Evolutionary conservation across 2,329 filamentous ascomycete genomes (phyloP).

Genomic region (Trichoderma citrinoviride): DNA sequence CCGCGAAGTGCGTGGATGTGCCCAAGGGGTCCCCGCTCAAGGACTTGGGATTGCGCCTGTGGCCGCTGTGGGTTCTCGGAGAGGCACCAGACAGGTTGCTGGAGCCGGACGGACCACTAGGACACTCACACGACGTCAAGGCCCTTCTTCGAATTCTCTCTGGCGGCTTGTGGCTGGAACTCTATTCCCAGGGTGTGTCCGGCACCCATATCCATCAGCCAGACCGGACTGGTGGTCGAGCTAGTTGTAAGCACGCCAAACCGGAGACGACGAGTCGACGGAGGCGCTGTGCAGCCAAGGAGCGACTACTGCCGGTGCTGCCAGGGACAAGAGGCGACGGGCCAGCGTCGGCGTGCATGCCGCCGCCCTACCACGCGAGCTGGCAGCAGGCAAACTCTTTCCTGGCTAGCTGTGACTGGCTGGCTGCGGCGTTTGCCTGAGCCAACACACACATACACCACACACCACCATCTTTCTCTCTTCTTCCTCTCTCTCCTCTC

Average conservation of each 20-base stretch:
- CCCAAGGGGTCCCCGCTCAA: constrained; percentile 20
- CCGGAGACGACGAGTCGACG: background rate
- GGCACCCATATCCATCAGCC: background rate
- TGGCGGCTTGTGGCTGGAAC: constrained; percentile 16
- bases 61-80: constrained; percentile 8
- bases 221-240: background rate
- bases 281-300: background rate
- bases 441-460: background rate
- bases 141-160: background rate
- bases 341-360: background rate
- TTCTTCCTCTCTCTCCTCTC: background rate
- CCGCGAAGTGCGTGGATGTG: background rate
- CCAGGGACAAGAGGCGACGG: constrained; percentile 5
- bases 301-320: constrained; percentile 11
- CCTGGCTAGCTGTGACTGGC: background rate
- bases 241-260: constrained; percentile 1
- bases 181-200: constrained; percentile 18
- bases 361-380: constrained; percentile 15
- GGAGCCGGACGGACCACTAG: constrained; percentile 1
- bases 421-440: background rate
- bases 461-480: background rate
- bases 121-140: constrained; percentile 12
- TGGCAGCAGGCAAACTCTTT: background rate
- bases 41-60: constrained; percentile 14
- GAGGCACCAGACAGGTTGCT: background rate